phyloP scores from a whole-genome alignment of 495 filamentous ascomycete species.

The Neurospora sp. region DNA sequence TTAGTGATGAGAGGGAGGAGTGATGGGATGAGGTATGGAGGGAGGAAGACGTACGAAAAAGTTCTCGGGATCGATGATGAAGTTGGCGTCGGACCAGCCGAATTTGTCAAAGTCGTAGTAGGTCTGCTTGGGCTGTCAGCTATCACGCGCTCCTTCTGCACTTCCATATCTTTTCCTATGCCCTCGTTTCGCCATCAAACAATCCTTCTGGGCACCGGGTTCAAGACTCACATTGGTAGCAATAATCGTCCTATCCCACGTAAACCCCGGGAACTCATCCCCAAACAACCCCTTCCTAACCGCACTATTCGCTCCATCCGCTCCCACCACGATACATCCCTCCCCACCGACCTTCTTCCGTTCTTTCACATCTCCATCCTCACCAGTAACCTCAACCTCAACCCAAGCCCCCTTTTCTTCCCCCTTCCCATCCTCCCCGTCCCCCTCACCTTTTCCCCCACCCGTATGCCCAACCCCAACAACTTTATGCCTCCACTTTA shows the following conservation, averaged over 20 bases:
- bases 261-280: constrained; percentile 49
- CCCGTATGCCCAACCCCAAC: constrained; percentile 33
- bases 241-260: constrained; percentile 48
- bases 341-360: constrained; percentile 36
- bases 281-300: constrained; percentile 48
- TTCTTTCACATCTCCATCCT: constrained; percentile 12
- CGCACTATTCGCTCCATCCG: constrained; percentile 49
- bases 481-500: constrained; percentile 42
- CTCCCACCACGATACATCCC: constrained; percentile 41
- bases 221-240: constrained; percentile 46
- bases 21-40: neutral
- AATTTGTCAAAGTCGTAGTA: constrained; percentile 48
- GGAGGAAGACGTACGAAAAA: constrained; percentile 17
- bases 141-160: neutral
- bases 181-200: neutral
- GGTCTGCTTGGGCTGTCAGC: neutral
- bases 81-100: constrained; percentile 43
- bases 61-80: constrained; percentile 45
- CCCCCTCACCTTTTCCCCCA: neutral
- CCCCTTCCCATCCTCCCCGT: neutral
- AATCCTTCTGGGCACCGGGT: neutral
- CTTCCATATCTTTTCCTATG: neutral
- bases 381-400: constrained; percentile 33
- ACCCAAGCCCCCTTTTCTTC: constrained; percentile 40
- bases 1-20: neutral